phyloP scores from a whole-genome alignment of 345 rosid genomes.

The Chamaenerion angustifolium region DNA sequence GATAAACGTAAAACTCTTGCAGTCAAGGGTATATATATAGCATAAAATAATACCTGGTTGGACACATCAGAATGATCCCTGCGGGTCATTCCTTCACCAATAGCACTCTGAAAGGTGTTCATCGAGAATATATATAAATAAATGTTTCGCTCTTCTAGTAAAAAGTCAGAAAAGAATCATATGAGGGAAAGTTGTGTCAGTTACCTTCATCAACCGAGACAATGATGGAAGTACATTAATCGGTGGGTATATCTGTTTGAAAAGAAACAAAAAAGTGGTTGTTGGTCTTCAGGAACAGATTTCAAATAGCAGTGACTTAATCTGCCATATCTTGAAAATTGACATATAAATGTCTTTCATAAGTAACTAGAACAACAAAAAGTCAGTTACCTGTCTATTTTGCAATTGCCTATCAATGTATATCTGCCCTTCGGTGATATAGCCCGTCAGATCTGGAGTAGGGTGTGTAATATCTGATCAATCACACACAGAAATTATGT shows the following conservation, averaged over 20 bases:
- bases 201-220: slow-evolving; percentile 96
- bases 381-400: slow-evolving; percentile 55
- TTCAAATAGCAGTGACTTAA: too few relatives aligned
- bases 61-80: slow-evolving; percentile 87
- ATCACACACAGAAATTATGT: slow-evolving; percentile 5
- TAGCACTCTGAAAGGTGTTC: slow-evolving; percentile 57
- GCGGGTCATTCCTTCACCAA: slow-evolving; percentile 97
- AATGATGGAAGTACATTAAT: slow-evolving; percentile 96
- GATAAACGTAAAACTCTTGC: too few relatives aligned
- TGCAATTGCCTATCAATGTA: slow-evolving; percentile 77
- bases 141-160: neutral
- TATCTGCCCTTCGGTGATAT: slow-evolving; percentile 94
- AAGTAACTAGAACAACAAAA: slow-evolving; percentile 1
- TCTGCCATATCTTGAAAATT: too few relatives aligned
- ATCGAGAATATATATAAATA: too few relatives aligned
- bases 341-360: neutral
- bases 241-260: slow-evolving; percentile 84
- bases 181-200: too few relatives aligned
- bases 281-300: too few relatives aligned
- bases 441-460: slow-evolving; percentile 98
- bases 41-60: slow-evolving; percentile 47
- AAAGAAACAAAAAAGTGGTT: neutral
- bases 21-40: neutral
- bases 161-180: too few relatives aligned
- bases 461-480: slow-evolving; percentile 90